phyloP scores from a whole-genome alignment of 1,284 basidiomycete species.

The Flammula alnicola region DNA sequence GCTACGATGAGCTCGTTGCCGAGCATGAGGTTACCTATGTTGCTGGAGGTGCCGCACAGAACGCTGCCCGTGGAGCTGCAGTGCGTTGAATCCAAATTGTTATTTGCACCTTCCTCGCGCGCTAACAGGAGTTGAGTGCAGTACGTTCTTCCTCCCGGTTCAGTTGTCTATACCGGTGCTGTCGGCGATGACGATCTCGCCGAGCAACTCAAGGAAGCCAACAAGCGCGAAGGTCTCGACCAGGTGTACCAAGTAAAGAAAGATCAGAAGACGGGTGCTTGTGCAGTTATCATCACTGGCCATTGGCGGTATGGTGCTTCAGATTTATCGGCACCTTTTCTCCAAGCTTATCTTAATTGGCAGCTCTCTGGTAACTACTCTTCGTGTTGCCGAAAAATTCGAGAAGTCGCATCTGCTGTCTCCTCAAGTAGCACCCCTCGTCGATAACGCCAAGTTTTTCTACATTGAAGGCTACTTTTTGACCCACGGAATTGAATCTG shows the following conservation, averaged over 20 bases:
- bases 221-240: conserved; percentile 90
- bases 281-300: conserved; percentile 94
- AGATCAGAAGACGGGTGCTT: conserved; percentile 93
- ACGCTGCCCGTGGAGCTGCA: conserved; percentile 94
- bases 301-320: conserved; percentile 73
- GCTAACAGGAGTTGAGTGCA: conserved; percentile 37
- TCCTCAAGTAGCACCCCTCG: conserved; percentile 76
- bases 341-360: neutral
- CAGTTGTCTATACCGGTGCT: conserved; percentile 94
- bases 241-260: conserved; percentile 90
- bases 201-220: conserved; percentile 89
- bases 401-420: conserved; percentile 80
- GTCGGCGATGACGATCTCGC: conserved; percentile 94
- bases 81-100: conserved; percentile 56
- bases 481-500: conserved; percentile 86
- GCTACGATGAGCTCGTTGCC: conserved; percentile 88
- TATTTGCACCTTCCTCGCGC: neutral
- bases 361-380: conserved; percentile 90
- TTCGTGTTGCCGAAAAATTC: conserved; percentile 92
- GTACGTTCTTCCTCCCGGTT: conserved; percentile 90
- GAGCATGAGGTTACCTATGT: conserved; percentile 88
- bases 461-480: conserved; percentile 99
- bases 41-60: conserved; percentile 97
- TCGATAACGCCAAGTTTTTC: conserved; percentile 85
- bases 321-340: neutral